Conservation (phyloP, 1,139 yeast genomes). For the Zygosaccharomyces sapae region DNA sequence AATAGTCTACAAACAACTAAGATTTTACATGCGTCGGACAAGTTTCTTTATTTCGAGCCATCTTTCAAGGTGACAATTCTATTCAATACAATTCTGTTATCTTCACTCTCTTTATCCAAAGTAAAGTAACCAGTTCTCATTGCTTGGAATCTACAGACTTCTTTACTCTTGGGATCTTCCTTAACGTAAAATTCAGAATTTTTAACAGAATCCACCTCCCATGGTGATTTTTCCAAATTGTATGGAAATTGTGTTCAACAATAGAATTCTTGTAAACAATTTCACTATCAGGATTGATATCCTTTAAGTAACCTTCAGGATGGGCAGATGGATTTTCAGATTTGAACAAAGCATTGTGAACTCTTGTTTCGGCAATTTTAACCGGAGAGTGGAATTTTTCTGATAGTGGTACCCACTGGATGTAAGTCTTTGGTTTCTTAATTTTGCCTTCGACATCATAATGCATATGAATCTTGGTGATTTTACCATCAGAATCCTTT, state of each 20-base stretch:
- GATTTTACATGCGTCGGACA: not conserved
- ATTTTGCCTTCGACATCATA: slow-evolving; percentile 66
- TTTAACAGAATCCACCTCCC: slow-evolving; percentile 66
- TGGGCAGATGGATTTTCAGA: slow-evolving; percentile 87
- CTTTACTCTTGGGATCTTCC: slow-evolving; percentile 59
- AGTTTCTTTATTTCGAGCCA: slow-evolving; percentile 21
- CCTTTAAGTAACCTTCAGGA: slow-evolving; percentile 84
- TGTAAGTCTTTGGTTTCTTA: slow-evolving; percentile 83
- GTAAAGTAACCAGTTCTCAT: slow-evolving; percentile 96
- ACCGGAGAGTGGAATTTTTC: slow-evolving; percentile 59
- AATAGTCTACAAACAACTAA: too few species aligned
- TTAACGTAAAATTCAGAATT: slow-evolving; percentile 57
- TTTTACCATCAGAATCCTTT: slow-evolving; percentile 52
- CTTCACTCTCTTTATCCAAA: slow-evolving; percentile 71
- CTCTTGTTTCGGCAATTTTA: slow-evolving; percentile 68
- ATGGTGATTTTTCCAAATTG: slow-evolving; percentile 68
- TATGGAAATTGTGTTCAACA: slow-evolving; percentile 73
- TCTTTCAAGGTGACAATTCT: slow-evolving; percentile 90
- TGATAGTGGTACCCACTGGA: slow-evolving; percentile 91
- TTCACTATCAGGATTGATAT: slow-evolving; percentile 78
- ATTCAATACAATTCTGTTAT: slow-evolving; percentile 63
- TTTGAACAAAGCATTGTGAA: slow-evolving; percentile 81
- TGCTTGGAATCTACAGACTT: slow-evolving; percentile 96
- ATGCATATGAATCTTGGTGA: slow-evolving; percentile 68
- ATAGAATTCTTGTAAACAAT: slow-evolving; percentile 59